phyloP scores from a whole-genome alignment of 2,329 filamentous ascomycete species.

The Beauveria pseudobassiana region DNA sequence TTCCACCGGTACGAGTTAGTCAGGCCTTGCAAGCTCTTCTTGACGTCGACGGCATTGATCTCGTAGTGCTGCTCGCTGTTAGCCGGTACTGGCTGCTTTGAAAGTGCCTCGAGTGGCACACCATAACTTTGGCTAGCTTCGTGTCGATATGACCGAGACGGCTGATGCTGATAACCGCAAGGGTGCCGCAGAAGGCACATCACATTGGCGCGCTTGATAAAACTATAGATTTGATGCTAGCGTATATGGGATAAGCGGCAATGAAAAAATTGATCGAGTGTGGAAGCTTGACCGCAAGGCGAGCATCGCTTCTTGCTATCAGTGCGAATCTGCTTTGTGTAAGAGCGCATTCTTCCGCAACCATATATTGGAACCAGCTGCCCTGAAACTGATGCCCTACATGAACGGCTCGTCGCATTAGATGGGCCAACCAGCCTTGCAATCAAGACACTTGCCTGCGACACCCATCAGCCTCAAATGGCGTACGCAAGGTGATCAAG shows the following conservation, averaged over 20 bases:
- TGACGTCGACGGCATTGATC: conserved; percentile 11
- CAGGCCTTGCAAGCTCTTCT: conserved; percentile 11
- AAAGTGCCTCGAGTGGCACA: neutral
- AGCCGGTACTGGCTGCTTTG: too few species aligned
- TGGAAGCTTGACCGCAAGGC: conserved; percentile 13
- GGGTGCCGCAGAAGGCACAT: conserved; percentile 6
- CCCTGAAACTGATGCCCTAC: conserved; percentile 11
- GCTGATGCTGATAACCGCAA: conserved; percentile 13
- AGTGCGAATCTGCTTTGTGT: too few species aligned
- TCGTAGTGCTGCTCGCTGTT: conserved; percentile 8
- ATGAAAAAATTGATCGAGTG: conserved; percentile 4
- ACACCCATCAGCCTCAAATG: neutral
- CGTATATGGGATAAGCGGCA: conserved; percentile 9
- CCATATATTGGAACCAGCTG: conserved; percentile 10
- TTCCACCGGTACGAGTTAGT: conserved; percentile 8
- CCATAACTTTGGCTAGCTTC: conserved; percentile 14
- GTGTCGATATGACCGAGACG: conserved; percentile 13
- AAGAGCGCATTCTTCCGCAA: conserved; percentile 13
- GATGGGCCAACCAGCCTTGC: conserved; percentile 4
- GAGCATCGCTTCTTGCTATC: conserved; percentile 4
- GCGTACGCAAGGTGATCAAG: too few species aligned
- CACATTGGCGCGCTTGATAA: too few species aligned
- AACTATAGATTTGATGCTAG: too few species aligned
- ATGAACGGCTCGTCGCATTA: conserved; percentile 13
- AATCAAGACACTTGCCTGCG: conserved; percentile 8